Base-by-base conservation (phyloP, 768 basidiomycete species). In the Candolleomyces eurysporus region DNA sequence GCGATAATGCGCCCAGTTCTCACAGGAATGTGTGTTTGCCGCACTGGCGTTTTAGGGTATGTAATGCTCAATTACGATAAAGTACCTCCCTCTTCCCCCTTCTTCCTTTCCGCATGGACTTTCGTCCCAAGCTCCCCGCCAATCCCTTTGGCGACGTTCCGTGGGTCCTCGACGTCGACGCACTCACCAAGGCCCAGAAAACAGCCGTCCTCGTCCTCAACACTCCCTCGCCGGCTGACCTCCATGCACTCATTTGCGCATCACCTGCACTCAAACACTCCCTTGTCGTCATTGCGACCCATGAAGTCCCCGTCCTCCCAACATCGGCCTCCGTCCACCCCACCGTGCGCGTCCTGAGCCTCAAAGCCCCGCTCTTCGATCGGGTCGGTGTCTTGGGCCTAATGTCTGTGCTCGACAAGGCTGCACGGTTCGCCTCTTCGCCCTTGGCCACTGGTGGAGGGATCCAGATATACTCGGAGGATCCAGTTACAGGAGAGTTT, bases 211-310 rank as follows among this genome's bases (percentile, higher is more conserved):
- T 82, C 63, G 61, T 80, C 39, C 72, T 81, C 31, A 79, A 78
- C 58, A 77, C 76, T 2, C 78, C 79, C 0, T 61, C 68, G 0
- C 60, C 62, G 17, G 57, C 67, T 13, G 78, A 78, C 61, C 68
- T 82, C 17, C 63, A 63, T 8, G 75, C 79, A 0, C 67, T 82
- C 1, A 63, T 78, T 11, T 64, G 69, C n/a, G 76, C 78, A 0
- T 36, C 30, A 13, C 64, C 69, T 0, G 67, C 65, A 30, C 76
- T 81, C 11, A 42, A 70, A 5, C 53, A 69, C 9, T 72, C 74
- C 0, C 73, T 81, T 30, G 45, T 82, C n/a, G 63, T 82, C 45
- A 65, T 80, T 51, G 79, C 79, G 0, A 77, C 79, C 0, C 76
- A 80, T 66, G 63, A 68, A 3, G 45, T 42, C 45, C 61, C 65